Percentiles rank a stretch among this genome's conserved stretches.
phyloP scores from a whole-genome alignment of 2,329 filamentous ascomycete species.

The Calonectria ilicicola region DNA sequence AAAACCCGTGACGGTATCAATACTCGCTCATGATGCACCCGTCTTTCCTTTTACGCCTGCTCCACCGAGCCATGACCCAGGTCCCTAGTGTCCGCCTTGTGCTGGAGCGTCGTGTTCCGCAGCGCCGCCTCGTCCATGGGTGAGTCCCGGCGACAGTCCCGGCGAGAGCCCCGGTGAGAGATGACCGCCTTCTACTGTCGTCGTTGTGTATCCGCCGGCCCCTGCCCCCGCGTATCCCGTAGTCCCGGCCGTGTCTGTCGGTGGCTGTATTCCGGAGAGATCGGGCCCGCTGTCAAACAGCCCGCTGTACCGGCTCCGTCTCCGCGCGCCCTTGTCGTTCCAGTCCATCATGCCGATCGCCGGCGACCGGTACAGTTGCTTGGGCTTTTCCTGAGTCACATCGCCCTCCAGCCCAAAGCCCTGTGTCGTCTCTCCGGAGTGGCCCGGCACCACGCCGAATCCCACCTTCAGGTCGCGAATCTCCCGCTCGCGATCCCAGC shows the following conservation, averaged over 20 bases:
- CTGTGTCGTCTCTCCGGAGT: conserved; percentile 34
- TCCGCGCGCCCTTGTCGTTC: conserved; percentile 33
- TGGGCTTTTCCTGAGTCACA: conserved; percentile 39
- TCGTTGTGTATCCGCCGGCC: background rate
- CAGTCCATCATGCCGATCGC: conserved; percentile 37
- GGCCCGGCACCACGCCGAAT: conserved; percentile 37
- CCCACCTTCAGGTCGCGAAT: conserved; percentile 37
- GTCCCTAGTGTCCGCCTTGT: background rate
- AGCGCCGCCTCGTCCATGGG: background rate
- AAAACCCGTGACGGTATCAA: background rate
- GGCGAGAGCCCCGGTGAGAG: background rate
- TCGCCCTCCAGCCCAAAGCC: conserved; percentile 42
- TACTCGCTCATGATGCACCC: conserved; percentile 3
- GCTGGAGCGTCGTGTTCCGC: background rate
- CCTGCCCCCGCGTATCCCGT: background rate
- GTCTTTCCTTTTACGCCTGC: background rate
- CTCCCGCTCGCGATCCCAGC: conserved; percentile 35
- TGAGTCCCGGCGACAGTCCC: background rate
- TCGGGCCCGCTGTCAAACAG: conserved; percentile 4
- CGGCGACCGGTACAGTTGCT: conserved; percentile 32
- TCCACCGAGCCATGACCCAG: background rate
- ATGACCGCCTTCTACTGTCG: background rate
- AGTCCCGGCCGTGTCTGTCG: background rate
- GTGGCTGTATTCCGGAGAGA: background rate
- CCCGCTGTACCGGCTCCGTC: conserved; percentile 35